Percentiles rank a stretch among this genome's conserved stretches.
These are phyloP conservation scores for Trichoderma breve DNA, from an alignment of 2,329 filamentous ascomycete species.

Conservation along the genomic window DNA sequence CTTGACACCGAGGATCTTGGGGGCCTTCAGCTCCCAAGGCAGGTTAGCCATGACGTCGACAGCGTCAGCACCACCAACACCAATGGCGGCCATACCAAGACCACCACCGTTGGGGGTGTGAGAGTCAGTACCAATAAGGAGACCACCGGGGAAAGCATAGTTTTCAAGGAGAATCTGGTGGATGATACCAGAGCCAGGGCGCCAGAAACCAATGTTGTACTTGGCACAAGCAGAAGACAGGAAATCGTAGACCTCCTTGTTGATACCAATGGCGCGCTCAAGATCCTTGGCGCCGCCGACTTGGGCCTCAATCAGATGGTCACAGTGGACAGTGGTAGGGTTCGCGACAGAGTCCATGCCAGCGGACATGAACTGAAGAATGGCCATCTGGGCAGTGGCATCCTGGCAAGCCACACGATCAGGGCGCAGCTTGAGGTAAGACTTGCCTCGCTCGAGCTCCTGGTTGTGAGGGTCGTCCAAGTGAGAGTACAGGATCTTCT, in stretches of 20 bases:
- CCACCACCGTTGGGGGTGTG: slow-evolving; percentile 97
- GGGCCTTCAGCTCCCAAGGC: slow-evolving; percentile 97
- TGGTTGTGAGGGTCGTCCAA: slow-evolving; percentile 94
- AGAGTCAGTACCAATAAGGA: slow-evolving; percentile 96
- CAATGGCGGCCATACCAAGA: slow-evolving; percentile 91
- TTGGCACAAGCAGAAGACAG: slow-evolving; percentile 90
- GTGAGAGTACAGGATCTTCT: slow-evolving; percentile 99
- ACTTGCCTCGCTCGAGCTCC: slow-evolving; percentile 92
- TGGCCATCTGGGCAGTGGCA: slow-evolving; percentile 99
- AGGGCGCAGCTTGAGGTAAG: slow-evolving; percentile 93
- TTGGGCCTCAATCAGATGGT: slow-evolving; percentile 98
- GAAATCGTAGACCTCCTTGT: slow-evolving; percentile 99
- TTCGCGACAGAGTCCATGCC: slow-evolving; percentile 95
- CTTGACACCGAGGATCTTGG: slow-evolving; percentile 94
- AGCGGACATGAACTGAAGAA: slow-evolving; percentile 99
- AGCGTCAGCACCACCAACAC: slow-evolving; percentile 96
- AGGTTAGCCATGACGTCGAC: slow-evolving; percentile 98
- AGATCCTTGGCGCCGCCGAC: slow-evolving; percentile 92
- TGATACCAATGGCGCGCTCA: slow-evolving; percentile 83
- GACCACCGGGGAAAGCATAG: slow-evolving; percentile 97
- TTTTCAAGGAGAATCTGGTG: slow-evolving; percentile 99
- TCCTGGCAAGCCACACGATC: slow-evolving; percentile 99
- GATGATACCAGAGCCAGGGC: slow-evolving; percentile 96
- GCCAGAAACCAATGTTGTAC: slow-evolving; percentile 99
- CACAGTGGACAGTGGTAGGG: slow-evolving; percentile 94